Evolutionary conservation across 140 eudicot genomes (phyloP).

Genomic region (Flaveria floridana): DNA sequence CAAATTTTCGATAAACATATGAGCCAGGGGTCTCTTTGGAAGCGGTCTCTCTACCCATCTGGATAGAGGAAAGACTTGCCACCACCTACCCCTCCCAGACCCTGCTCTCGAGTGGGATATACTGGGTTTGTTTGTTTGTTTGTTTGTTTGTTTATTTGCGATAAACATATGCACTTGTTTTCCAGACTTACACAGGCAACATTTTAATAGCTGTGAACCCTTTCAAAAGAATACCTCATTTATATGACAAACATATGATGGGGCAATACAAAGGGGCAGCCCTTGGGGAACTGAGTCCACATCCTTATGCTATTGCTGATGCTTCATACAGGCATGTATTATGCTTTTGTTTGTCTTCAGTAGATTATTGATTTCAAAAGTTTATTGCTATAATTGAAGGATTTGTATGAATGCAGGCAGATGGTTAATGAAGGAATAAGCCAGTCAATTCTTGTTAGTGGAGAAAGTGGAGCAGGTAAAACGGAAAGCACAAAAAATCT

Average conservation of each 20-base stretch:
- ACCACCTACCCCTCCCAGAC: no score
- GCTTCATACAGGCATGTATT: slow-evolving; percentile 77
- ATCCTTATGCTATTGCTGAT: slow-evolving; percentile 96
- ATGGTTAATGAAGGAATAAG: slow-evolving; percentile 84
- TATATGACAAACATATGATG: slow-evolving; percentile 77
- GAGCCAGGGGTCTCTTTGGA: no score
- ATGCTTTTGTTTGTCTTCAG: background rate
- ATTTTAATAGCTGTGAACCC: slow-evolving; percentile 98
- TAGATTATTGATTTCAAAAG: background rate
- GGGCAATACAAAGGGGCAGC: slow-evolving; percentile 69
- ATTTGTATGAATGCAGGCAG: slow-evolving; percentile 51
- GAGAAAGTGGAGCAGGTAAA: slow-evolving; percentile 99
- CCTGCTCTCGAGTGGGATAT: no score
- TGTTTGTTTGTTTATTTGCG: no score
- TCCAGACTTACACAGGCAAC: slow-evolving; percentile 91
- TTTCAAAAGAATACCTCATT: slow-evolving; percentile 75
- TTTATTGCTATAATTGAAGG: slow-evolving; percentile 11
- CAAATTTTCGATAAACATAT: slow-evolving; percentile 9
- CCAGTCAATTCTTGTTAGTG: slow-evolving; percentile 93
- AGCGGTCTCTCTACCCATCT: no score
- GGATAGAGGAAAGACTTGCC: no score
- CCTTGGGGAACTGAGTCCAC: slow-evolving; percentile 86
- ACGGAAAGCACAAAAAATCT: slow-evolving; percentile 93
- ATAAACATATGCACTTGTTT: slow-evolving; percentile 28
- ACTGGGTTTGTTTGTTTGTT: no score